A percentile compares a stretch with the other conserved stretches of the same genome.
Conservation (phyloP, 2,329 filamentous ascomycete genomes). For the Penicillium sp. region DNA sequence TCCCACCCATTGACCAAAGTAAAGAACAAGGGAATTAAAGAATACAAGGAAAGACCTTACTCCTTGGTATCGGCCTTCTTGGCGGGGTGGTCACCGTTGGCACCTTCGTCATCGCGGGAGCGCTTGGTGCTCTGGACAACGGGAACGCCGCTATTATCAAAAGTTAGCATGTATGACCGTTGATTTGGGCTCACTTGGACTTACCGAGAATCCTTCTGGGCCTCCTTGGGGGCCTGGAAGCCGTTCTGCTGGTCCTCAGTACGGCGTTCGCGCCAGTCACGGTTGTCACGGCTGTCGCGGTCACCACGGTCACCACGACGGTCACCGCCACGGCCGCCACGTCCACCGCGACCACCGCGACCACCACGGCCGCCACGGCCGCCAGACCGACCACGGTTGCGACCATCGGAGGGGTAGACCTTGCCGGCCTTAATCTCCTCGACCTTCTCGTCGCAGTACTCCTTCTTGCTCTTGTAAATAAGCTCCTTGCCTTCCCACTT, state of each 20-base stretch:
- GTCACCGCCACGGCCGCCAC: slow-evolving; percentile 41
- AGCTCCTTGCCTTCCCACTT: slow-evolving; percentile 80
- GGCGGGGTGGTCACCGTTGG: slow-evolving; percentile 40
- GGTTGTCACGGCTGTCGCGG: slow-evolving; percentile 30
- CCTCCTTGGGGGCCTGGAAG: slow-evolving; percentile 33
- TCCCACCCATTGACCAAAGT: slow-evolving; percentile 16
- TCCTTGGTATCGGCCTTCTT: slow-evolving; percentile 54
- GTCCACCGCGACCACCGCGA: slow-evolving; percentile 47
- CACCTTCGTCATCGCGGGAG: slow-evolving; percentile 42
- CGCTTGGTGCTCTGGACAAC: slow-evolving; percentile 50
- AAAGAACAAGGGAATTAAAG: slow-evolving; percentile 19
- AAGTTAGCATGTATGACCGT: slow-evolving; percentile 2
- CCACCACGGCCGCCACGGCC: slow-evolving; percentile 39
- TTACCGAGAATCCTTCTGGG: slow-evolving; percentile 47
- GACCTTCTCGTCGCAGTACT: slow-evolving; percentile 78
- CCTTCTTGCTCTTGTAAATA: slow-evolving; percentile 81
- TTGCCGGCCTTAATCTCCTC: slow-evolving; percentile 71
- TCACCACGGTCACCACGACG: slow-evolving; percentile 24
- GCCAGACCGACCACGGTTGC: slow-evolving; percentile 43
- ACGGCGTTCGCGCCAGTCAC: slow-evolving; percentile 49
- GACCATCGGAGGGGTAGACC: slow-evolving; percentile 53
- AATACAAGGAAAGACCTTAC: slow-evolving; percentile 23
- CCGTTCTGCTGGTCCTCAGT: slow-evolving; percentile 47
- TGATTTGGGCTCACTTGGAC: neutral
- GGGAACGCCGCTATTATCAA: slow-evolving; percentile 42